Base-by-base conservation (phyloP, 768 basidiomycete genomes). In the Boletus fagicola region DNA sequence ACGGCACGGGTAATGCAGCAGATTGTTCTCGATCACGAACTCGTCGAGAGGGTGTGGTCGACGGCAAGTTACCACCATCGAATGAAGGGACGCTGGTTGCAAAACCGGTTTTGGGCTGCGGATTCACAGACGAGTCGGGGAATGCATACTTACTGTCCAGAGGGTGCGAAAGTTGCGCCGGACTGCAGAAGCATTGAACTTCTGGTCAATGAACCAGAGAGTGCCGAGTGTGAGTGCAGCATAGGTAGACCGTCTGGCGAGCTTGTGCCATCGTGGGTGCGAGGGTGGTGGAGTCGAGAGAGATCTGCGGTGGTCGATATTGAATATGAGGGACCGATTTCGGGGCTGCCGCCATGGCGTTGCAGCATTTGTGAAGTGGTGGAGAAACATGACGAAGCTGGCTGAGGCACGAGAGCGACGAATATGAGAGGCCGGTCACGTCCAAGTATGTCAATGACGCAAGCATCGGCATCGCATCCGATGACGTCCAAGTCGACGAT, bases 141-240 rank as follows among this genome's bases (percentile, higher is more conserved):
- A 22, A 16, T 15, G 13, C 8, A 26, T 4, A 71, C 75, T 70
- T 68, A 83, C 83, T 38, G 78, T 74, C 73, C 77, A 81, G 10
- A 79, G 67, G 3, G 83, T 83, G 38, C 79, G 72, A 49, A 78
- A 47, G 65, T 80, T 83, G 53, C 83, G 69, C 5, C 62, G 64
- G 3, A 82, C 62, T 6, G 83, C 78, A 43, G 79, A 78, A 12
- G 80, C 82, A 62, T 82, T 79, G 61, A 75, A 76, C 31, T 77
- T 61, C n/a, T 65, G 65, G 59, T 84, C 83, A 5, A 72, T 38
- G 8, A 69, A 53, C 61, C 76, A 81, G 28, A 74, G 67, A 4
- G 65, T 65, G 0, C 72, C 71, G 16, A 75, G 53, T 0, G 74
- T 62, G 2, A 61, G 45, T 3, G 69, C 63, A 24, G 65, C 44